Percentiles rank a stretch among this genome's conserved stretches.
Evolutionary conservation across 129 eudicot species (phyloP).

Genomic region (Escallonia herrerae): DNA sequence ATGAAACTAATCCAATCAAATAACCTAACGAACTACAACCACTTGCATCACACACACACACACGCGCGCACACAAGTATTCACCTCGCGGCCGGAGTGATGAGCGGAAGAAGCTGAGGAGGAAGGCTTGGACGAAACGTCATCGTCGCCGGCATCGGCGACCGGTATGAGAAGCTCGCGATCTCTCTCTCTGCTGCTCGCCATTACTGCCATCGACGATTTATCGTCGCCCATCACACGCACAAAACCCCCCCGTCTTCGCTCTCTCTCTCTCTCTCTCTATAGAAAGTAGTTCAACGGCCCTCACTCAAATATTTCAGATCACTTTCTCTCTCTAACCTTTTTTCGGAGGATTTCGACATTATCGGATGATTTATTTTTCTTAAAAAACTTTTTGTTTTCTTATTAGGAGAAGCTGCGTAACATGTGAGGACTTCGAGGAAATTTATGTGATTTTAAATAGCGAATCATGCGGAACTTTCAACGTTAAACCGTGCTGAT

Average conservation of each 20-base stretch:
- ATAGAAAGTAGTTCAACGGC: too few species aligned
- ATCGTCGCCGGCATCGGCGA: slow-evolving; percentile 43
- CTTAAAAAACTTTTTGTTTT: neutral
- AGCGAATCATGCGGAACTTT: neutral
- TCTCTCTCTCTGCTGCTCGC: slow-evolving; percentile 64
- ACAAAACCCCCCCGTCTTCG: neutral
- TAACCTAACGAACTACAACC: too few species aligned
- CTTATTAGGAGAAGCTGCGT: neutral
- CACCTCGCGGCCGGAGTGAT: slow-evolving; percentile 76
- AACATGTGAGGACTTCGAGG: neutral
- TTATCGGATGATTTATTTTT: neutral
- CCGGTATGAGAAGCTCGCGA: slow-evolving; percentile 88
- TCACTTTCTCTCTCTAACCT: slow-evolving; percentile 9
- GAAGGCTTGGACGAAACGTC: slow-evolving; percentile 43
- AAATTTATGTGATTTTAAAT: too few species aligned
- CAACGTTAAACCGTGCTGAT: too few species aligned
- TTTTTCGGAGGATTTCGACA: neutral
- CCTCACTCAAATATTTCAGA: neutral
- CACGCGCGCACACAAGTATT: neutral
- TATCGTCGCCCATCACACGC: slow-evolving; percentile 64
- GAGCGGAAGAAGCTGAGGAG: slow-evolving; percentile 51
- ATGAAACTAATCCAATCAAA: too few species aligned
- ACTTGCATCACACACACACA: too few species aligned
- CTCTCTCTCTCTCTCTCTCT: slow-evolving; percentile 10
- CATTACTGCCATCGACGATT: slow-evolving; percentile 23